Percentiles rank a stretch among this genome's conserved stretches.
phyloP scores from a whole-genome alignment of 2,329 filamentous ascomycete genomes.

The Xylaria sp. region DNA sequence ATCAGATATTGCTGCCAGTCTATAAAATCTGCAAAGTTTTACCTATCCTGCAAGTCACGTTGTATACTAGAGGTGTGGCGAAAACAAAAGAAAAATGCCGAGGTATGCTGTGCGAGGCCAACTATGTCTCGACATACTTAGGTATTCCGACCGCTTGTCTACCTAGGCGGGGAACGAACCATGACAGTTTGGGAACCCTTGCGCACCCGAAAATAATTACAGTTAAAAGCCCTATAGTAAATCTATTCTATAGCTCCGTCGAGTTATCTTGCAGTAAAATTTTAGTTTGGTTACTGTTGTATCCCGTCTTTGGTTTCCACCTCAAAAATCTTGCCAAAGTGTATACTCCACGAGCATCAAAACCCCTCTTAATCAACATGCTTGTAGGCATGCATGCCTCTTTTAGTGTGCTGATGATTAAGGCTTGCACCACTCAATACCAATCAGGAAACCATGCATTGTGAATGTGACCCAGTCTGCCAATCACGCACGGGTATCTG shows the following conservation, averaged over 20 bases:
- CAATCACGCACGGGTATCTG: not conserved
- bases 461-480: not conserved
- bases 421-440: not conserved
- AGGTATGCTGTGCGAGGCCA: constrained; percentile 6
- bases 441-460: not conserved
- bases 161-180: not conserved
- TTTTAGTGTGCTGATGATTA: constrained; percentile 5
- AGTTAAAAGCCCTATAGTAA: not conserved
- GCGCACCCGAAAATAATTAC: not conserved
- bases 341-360: not conserved
- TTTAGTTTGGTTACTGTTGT: not conserved
- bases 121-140: not conserved
- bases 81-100: not conserved
- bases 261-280: not conserved
- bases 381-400: too few species aligned
- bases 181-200: constrained; percentile 1
- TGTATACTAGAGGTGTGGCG: constrained; percentile 2
- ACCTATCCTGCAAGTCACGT: not conserved
- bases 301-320: too few species aligned
- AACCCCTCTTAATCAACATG: not conserved
- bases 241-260: not conserved
- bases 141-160: constrained; percentile 2
- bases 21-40: not conserved
- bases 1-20: not conserved
- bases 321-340: too few species aligned